These are phyloP conservation scores for Penicillium rolfsii DNA, from an alignment of 2,329 filamentous ascomycete species.

Conservation along the genomic window DNA sequence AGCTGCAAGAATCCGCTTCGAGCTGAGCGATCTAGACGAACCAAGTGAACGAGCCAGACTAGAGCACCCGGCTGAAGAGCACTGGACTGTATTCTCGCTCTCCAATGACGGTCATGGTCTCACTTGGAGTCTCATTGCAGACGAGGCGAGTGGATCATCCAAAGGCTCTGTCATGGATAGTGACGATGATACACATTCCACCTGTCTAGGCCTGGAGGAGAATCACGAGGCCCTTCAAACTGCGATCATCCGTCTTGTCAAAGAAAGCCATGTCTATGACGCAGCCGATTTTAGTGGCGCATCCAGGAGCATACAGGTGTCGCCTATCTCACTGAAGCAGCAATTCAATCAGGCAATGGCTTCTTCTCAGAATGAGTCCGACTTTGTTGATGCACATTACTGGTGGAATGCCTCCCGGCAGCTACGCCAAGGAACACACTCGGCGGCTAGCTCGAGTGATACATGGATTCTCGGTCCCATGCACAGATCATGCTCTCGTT, in stretches of 20 bases:
- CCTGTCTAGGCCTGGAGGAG: conserved; percentile 65
- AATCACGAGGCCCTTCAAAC: conserved; percentile 81
- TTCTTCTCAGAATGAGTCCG: conserved; percentile 75
- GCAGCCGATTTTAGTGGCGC: conserved; percentile 40
- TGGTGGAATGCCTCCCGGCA: conserved; percentile 84
- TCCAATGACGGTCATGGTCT: conserved; percentile 71
- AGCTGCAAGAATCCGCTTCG: conserved; percentile 47
- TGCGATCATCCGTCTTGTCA: conserved; percentile 76
- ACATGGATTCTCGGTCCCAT: conserved; percentile 72
- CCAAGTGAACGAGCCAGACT: conserved; percentile 57
- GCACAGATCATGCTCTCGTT: conserved; percentile 60
- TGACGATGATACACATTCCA: conserved; percentile 41
- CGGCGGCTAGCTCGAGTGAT: conserved; percentile 58
- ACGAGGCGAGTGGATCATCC: conserved; percentile 55
- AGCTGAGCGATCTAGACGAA: conserved; percentile 44
- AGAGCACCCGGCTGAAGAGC: conserved; percentile 77
- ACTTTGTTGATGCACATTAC: conserved; percentile 80
- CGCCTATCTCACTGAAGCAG: conserved; percentile 36
- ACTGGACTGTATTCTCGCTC: conserved; percentile 81
- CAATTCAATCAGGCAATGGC: conserved; percentile 68
- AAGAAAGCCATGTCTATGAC: conserved; percentile 79
- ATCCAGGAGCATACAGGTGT: conserved; percentile 9
- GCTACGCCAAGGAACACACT: conserved; percentile 65
- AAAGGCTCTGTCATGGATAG: conserved; percentile 65
- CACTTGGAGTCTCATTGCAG: conserved; percentile 65